A percentile compares a stretch with the other conserved stretches of the same genome.
phyloP scores from a whole-genome alignment of 176 grass and related monocot species.

The Lolium perenne region DNA sequence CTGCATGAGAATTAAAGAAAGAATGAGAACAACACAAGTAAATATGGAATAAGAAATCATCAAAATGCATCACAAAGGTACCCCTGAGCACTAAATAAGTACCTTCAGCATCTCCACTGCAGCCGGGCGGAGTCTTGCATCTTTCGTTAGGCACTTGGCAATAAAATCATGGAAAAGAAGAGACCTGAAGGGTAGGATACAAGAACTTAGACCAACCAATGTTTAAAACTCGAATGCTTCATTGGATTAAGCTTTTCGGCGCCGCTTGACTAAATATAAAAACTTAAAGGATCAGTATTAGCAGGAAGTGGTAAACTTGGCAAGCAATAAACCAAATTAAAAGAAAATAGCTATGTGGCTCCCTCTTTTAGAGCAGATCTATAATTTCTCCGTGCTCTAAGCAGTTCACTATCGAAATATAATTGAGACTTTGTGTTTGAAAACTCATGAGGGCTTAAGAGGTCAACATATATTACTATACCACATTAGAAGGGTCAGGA shows the following conservation, averaged over 20 bases:
- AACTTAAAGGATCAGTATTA: constrained; percentile 28
- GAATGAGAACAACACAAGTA: constrained; percentile 27
- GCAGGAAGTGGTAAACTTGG: not conserved
- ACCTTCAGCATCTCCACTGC: constrained; percentile 98
- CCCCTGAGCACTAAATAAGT: constrained; percentile 40
- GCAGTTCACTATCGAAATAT: constrained; percentile 16
- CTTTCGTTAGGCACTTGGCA: constrained; percentile 99
- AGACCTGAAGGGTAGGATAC: constrained; percentile 66
- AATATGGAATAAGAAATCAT: constrained; percentile 35
- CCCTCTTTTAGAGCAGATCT: constrained; percentile 27
- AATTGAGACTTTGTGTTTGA: constrained; percentile 26
- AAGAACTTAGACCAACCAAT: constrained; percentile 28
- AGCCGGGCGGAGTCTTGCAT: constrained; percentile 88
- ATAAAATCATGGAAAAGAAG: constrained; percentile 99
- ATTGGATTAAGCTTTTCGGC: constrained; percentile 21
- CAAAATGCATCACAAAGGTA: constrained; percentile 34
- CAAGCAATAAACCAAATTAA: constrained; percentile 33
- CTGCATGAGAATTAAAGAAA: constrained; percentile 48
- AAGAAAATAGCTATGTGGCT: constrained; percentile 33
- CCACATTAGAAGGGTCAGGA: constrained; percentile 7
- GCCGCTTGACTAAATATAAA: constrained; percentile 30
- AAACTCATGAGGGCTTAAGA: constrained; percentile 17
- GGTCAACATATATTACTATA: constrained; percentile 28
- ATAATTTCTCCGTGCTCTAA: constrained; percentile 17
- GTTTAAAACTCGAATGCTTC: constrained; percentile 3